phyloP scores from a whole-genome alignment of 2,329 filamentous ascomycete genomes.

The Aureobasidium musti region DNA sequence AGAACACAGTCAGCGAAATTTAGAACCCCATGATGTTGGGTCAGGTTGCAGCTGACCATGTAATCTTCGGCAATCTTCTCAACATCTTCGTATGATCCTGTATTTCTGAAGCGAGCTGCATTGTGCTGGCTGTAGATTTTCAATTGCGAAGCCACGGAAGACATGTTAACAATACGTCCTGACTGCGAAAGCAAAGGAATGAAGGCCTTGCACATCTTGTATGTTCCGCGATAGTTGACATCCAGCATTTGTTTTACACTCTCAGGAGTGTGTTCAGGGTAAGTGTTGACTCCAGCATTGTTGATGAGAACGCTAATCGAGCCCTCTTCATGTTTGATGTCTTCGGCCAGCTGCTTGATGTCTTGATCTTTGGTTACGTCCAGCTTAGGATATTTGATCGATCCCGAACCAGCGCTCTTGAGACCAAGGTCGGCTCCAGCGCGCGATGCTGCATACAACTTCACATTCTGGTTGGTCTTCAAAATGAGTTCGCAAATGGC shows the following conservation, averaged over 20 bases:
- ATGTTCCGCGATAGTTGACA: conserved; percentile 43
- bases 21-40: conserved; percentile 2
- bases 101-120: conserved; percentile 36
- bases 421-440: conserved; percentile 39
- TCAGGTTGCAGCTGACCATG: conserved; percentile 31
- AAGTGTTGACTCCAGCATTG: conserved; percentile 43
- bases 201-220: conserved; percentile 43
- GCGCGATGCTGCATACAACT: conserved; percentile 41
- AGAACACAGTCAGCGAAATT: not conserved
- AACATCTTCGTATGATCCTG: conserved; percentile 35
- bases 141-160: conserved; percentile 40
- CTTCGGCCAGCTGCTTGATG: conserved; percentile 37
- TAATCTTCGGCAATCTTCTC: conserved; percentile 40
- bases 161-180: conserved; percentile 44
- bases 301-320: conserved; percentile 43
- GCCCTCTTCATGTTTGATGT: conserved; percentile 33
- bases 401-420: conserved; percentile 29
- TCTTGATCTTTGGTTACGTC: conserved; percentile 38
- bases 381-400: conserved; percentile 38
- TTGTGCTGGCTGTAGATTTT: conserved; percentile 38
- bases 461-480: conserved; percentile 33
- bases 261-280: conserved; percentile 36
- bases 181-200: conserved; percentile 36
- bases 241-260: conserved; percentile 40
- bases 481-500: conserved; percentile 42